Evolutionary conservation across 2,329 filamentous ascomycete genomes (phyloP), one percentile per base, ranked within the genome.

Genomic region (Macrophomina tecta): DNA sequence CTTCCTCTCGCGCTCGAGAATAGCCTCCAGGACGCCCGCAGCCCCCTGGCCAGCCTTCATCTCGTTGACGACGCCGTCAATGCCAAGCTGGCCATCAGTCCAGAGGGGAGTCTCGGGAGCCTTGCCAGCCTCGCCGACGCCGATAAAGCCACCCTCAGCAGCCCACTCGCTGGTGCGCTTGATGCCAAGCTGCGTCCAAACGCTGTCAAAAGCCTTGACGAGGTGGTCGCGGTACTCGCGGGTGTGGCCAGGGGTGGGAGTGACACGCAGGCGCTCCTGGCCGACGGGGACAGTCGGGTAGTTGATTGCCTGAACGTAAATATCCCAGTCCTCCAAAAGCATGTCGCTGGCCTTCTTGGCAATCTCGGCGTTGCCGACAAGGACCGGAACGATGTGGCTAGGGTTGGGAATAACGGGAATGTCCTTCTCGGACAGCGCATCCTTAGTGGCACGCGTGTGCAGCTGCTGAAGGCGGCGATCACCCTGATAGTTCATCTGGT

Each of bases 281-380:
- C 95, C 95, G 6, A 97, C 93, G 2, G 95, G 95, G 2, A 99
- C 95, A 62, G 95, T 99, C 2, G 95, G 95, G 81, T 98, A 98
- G 83, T 99, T 99, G 86, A 99, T 98, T 65, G 93, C 93, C 82
- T 99, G 95, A 32, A 99, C 95, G 77, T 99, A 99, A 77, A 99
- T 97, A 69, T 89, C 88, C 83, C 97, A 91, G 72, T 97, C 91
- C 72, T 91, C 89, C 14, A 99, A 87, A 28, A 99, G 88, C 83
- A 97, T 89, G 77, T 99, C 95, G 30, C 92, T 97, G 7, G 95
- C 95, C 73, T 90, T 85, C 85, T 95, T 97, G 68, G 95, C 95
- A 48, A 96, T 83, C 80, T 95, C 94, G 55, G 95, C 95, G 75
- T 97, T 95, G 68, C 95, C 95, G 60, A 99, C 94, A 12, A 99